Conservation (phyloP, 768 basidiomycete genomes). For the Fomitopsis pulvina region DNA sequence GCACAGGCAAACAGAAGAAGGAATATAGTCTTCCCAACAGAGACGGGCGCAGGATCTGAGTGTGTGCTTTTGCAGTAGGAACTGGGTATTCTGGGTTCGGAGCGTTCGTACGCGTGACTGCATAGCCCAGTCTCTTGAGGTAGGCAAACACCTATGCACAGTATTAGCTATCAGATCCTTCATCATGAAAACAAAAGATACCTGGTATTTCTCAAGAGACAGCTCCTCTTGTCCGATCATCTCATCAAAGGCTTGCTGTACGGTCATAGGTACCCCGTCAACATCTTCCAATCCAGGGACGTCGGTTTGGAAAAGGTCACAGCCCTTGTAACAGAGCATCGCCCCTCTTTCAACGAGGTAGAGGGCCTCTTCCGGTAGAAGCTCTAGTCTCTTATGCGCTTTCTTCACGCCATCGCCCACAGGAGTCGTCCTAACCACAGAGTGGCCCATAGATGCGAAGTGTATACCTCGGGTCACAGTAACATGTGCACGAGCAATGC, state of each 20-base stretch:
- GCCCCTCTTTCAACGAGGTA: slow-evolving; percentile 91
- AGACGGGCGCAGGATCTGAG: slow-evolving; percentile 14
- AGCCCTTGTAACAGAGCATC: slow-evolving; percentile 74
- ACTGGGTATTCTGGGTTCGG: slow-evolving; percentile 48
- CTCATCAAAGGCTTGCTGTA: slow-evolving; percentile 83
- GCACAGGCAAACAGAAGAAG: slow-evolving; percentile 26
- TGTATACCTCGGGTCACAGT: slow-evolving; percentile 76
- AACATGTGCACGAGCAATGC: slow-evolving; percentile 56
- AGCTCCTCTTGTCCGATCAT: slow-evolving; percentile 78
- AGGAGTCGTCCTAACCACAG: slow-evolving; percentile 44
- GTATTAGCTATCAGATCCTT: neutral
- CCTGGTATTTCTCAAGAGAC: slow-evolving; percentile 86
- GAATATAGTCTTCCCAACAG: slow-evolving; percentile 29
- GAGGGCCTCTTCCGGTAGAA: slow-evolving; percentile 92
- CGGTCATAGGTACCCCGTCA: slow-evolving; percentile 74
- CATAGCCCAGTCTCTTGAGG: slow-evolving; percentile 87
- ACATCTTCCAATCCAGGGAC: slow-evolving; percentile 26
- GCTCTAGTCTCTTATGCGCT: slow-evolving; percentile 61
- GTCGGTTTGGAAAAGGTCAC: slow-evolving; percentile 16
- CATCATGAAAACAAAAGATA: slow-evolving; percentile 23
- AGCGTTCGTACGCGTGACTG: slow-evolving; percentile 68
- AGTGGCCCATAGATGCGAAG: slow-evolving; percentile 78
- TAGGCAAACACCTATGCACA: slow-evolving; percentile 78
- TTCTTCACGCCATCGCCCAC: slow-evolving; percentile 31
- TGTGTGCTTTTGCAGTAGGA: slow-evolving; percentile 30